Evolutionary conservation across 2,329 filamentous ascomycete species (phyloP), one percentile per base, ranked within the genome.

Genomic region (Septoria linicola): DNA sequence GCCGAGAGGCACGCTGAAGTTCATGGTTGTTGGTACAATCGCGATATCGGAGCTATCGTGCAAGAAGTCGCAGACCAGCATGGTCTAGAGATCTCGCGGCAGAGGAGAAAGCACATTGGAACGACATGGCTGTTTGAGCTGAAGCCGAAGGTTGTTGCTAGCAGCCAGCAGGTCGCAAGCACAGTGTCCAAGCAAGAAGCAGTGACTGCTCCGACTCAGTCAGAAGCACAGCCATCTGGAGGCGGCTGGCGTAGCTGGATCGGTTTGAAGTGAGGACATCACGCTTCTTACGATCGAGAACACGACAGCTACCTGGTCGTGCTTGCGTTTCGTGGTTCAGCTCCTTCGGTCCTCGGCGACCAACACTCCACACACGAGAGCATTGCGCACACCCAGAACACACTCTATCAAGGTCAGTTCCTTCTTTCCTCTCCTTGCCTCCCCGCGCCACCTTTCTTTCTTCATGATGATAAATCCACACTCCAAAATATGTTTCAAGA

Each of bases 1-100:
- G 76, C 76, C 14, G 66, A 72, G 32, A 70, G 68, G 51, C 76
- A 78, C 57, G 76, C 76, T 1, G 70, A 76, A 42, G 67, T 71
- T 39, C 73, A 76, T 54, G 76, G 76, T 14, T 78, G 76, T 58
- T 78, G 75, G 74, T 78, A 72, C 71, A 78, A 78, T 57, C 75
- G 75, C 55, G 76, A 78, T 47, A 76, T 78, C 57, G 74, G 71
- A 6, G 68, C 66, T 49, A 72, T 78, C 48, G 73, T 77, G 8
- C 64, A 72, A 41, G 68, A 73, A n/a, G 76, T 73, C 46, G 75
- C 76, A 7, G 63, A 69, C 46, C 66, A 71, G 35, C 74, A 70
- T 47, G 75, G 75, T 13, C 59, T 78, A 39, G 73, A 77, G 52
- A 67, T 78, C 2, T 72, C 76, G 8, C 59, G 66, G 13, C 70